Base-by-base conservation (phyloP, 192 early-diverging fungal genomes). In the Linnemannia zychae region DNA sequence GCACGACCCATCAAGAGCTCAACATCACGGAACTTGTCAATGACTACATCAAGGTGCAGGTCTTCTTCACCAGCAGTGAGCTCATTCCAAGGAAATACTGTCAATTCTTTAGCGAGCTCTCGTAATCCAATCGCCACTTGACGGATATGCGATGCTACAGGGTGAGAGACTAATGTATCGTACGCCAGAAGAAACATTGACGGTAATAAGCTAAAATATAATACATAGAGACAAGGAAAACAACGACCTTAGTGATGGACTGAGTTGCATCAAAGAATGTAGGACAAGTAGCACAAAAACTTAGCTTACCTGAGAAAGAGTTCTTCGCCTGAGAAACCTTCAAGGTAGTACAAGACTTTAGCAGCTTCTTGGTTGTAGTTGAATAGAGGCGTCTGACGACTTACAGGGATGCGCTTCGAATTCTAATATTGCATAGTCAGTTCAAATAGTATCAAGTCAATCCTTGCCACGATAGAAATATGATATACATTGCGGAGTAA, bases 321-420 rank as follows among this genome's bases (percentile, higher is more conserved):
- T 34, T 80, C 66, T 20, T 57, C 72, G 6, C 72, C 20, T 18
- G 71, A 67, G 16, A 81, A 36, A 36, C 72, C 50, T n/a, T 72
- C 80, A 28, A 87, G 36, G 72, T 67, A 81, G 52, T 60, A 71
- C 20, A 84, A 28, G 7, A 91, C 95, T 79, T 96, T 95, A 57
- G 94, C 95, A 3, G 92, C 97, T 76, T 96, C 96, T 60, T 90
- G 88, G 38, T 88, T 90, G 76, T 90, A 81, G 77, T 97, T 94
- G 87, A 98, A 98, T 71, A 98, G 77, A 4, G 93, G 94, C 77
- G 90, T 94, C 84, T 98, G 97, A 60, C 90, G 83, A 33, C 75
- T 57, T 16, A 90, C 94, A 2, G 97, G 94, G 13, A 97, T 87
- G 3, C 77, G 67, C 38, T 85, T 79, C 2, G 83, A 75, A 36